Conservation (phyloP, 2,329 filamentous ascomycete genomes). For the Botryotinia convoluta region DNA sequence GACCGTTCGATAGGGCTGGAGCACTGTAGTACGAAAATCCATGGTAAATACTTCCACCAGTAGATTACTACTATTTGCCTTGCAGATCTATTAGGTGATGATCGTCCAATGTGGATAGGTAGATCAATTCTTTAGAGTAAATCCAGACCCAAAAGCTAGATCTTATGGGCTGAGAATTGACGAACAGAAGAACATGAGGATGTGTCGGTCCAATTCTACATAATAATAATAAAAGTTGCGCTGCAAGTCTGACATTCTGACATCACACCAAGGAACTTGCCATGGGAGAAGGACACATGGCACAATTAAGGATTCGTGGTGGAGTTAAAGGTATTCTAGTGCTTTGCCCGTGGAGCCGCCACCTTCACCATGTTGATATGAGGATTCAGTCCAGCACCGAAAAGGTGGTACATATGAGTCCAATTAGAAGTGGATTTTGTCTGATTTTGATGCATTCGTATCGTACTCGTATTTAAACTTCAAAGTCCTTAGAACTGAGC, state of each 20-base stretch:
- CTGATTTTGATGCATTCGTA: neutral
- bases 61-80: neutral
- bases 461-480: neutral
- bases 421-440: neutral
- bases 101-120: neutral
- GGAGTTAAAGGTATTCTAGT: neutral
- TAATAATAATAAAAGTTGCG: neutral
- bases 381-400: neutral
- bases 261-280: neutral
- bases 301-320: neutral
- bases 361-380: neutral
- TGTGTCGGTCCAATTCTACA: neutral
- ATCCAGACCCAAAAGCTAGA: neutral
- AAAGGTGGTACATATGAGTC: neutral
- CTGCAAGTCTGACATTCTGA: neutral
- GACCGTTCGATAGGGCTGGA: neutral
- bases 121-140: neutral
- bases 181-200: neutral
- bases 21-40: neutral
- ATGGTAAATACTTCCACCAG: neutral
- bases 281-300: constrained; percentile 5
- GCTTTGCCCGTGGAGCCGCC: neutral
- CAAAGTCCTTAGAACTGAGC: neutral
- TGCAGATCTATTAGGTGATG: neutral
- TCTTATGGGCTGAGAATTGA: neutral